Evolutionary conservation across 176 grass and related monocot species (phyloP).

Genomic region (Oryza australiensis): DNA sequence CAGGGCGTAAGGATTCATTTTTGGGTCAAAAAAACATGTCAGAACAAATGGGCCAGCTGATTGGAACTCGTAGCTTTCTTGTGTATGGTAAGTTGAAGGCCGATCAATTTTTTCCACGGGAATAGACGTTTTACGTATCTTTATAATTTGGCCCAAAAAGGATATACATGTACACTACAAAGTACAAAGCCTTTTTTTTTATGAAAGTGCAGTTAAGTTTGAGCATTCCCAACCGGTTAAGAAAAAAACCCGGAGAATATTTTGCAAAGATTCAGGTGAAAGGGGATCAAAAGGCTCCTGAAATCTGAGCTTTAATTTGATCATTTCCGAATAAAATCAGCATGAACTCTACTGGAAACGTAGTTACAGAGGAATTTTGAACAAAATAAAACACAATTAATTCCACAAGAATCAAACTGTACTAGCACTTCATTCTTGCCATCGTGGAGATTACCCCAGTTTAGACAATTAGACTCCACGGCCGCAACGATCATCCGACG

Average conservation of each 20-base stretch:
- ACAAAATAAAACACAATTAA: background rate
- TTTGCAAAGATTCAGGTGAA: background rate
- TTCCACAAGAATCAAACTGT: background rate
- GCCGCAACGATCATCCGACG: background rate
- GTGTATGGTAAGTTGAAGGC: background rate
- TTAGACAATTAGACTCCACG: slow-evolving; percentile 16
- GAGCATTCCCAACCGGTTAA: background rate
- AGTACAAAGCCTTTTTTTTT: too few species aligned
- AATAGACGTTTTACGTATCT: too few species aligned
- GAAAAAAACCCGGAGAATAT: background rate
- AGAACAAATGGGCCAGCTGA: background rate
- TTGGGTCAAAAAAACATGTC: background rate
- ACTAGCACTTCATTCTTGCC: background rate
- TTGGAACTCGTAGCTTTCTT: background rate
- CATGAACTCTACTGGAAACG: background rate
- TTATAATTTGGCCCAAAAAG: background rate
- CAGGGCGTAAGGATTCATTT: too few species aligned
- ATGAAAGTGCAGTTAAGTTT: background rate
- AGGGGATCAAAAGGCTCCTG: background rate
- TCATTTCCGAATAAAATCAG: background rate
- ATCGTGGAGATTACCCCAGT: background rate
- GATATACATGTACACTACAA: background rate
- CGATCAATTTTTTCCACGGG: too few species aligned
- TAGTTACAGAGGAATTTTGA: background rate
- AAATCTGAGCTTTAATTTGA: background rate